Base-by-base conservation (phyloP, 768 basidiomycete genomes). In the Tulasnella sp. region DNA sequence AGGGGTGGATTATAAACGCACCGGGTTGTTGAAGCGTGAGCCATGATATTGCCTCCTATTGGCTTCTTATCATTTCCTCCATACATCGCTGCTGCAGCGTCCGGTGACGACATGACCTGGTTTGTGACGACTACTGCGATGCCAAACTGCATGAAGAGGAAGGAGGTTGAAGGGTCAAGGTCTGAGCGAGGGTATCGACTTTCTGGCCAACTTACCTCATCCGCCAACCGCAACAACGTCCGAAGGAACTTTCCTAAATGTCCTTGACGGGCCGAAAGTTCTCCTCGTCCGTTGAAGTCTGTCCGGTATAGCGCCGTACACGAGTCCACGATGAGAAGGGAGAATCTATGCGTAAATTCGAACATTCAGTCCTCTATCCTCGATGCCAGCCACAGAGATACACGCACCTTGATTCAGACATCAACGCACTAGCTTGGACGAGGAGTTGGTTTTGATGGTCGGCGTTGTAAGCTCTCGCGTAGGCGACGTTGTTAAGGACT, bases 31-130 rank as follows among this genome's bases (percentile, higher is more conserved):
- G 95, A 95, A 8, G 97, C 97, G 82, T 99, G 97, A 1, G 97
- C 97, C 87, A 99, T 90, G 77, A 99, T 99, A 80, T 99, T 99
- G 29, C 96, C 96, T 62, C 97, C 97, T 70, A 99, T 96, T 17
- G 97, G 97, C 81, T 99, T 99, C 85, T 97, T 96, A 81, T 94
- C 91, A 77, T 97, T 94, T 3, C 87, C 87, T 44, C 89, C 89
- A 75, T 92, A 93, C 22, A 93, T 92, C 14, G 91, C 91, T 64
- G 93, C 93, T 3, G 90, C 87, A 35, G 94, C 94, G 79, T 99
- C 97, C 1, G 97, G 96, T 72, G 89, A 95, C n/a, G 97, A 98
- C 87, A 99, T 97, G 76, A 99, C 97, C 80, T 99, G 97, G 79
- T 99, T 99, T 4, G 93, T 92, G 47, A 98, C 89, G 12, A 99